Evolutionary conservation across 768 basidiomycete genomes (phyloP).

Genomic region (Coprinellus micaceus): DNA sequence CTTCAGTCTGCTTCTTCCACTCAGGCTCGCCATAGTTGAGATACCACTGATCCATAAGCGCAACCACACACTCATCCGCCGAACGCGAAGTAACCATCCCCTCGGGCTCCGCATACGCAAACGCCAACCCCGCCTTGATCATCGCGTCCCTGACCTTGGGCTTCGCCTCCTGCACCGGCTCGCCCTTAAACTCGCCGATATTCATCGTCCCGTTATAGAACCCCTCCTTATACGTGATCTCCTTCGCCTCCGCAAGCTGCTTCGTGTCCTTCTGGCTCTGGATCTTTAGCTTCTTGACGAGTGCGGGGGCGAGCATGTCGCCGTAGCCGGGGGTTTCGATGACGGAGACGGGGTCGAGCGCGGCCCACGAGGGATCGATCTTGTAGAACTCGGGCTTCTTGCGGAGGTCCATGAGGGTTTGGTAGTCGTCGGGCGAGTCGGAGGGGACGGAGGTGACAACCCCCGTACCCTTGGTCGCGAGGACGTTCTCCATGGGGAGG

Average conservation of each 20-base stretch:
- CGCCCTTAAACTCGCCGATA: conserved; percentile 87
- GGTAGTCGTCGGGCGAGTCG: conserved; percentile 96
- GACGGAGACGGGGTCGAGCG: conserved; percentile 83
- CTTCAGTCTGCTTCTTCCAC: conserved; percentile 88
- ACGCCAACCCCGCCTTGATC: conserved; percentile 73
- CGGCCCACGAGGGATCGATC: conserved; percentile 84
- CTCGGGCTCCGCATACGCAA: conserved; percentile 95
- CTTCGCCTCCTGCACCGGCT: conserved; percentile 89
- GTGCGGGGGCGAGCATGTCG: conserved; percentile 77
- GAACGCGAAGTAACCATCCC: conserved; percentile 84
- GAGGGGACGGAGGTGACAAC: conserved; percentile 98
- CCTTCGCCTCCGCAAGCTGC: conserved; percentile 94
- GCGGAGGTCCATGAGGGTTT: conserved; percentile 83
- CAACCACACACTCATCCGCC: conserved; percentile 97
- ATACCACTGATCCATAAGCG: conserved; percentile 99
- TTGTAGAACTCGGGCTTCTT: conserved; percentile 98
- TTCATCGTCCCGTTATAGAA: conserved; percentile 94
- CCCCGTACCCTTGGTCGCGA: conserved; percentile 98
- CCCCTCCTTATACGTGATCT: conserved; percentile 96
- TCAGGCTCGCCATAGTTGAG: conserved; percentile 88
- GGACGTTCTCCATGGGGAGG: conserved; percentile 97
- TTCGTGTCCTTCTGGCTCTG: conserved; percentile 92
- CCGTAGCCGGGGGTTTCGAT: conserved; percentile 90
- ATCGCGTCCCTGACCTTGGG: conserved; percentile 79
- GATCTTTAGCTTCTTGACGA: conserved; percentile 89